Base-by-base conservation (phyloP, 345 rosid species). In the Ceriops tagal region DNA sequence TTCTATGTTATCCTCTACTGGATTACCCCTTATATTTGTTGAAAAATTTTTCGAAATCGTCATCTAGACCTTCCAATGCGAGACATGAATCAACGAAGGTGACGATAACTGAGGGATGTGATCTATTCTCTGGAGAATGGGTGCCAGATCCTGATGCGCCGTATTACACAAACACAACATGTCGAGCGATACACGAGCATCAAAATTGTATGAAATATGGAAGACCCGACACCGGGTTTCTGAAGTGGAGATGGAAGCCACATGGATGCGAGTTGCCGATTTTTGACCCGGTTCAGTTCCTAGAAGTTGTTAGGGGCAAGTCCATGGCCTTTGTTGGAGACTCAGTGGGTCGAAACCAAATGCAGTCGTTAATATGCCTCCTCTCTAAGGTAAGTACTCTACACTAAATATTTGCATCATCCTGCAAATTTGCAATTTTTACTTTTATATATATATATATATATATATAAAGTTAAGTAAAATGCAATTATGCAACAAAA, bases 121-220 rank as follows among this genome's bases (percentile, higher is more conserved):
- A 91, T 69, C 67, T 93, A 68, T 91, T 89, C 79, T 74, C 83
- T 0, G 98, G 98, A 28, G 88, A 93, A 58, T 93, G 98, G 98
- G 87, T 89, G 5, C 86, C 83, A 21, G 84, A 93, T 67, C 84
- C 72, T 0, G 81, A 82, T 4, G 95, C 89, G 1, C 98, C 98
- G 0, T 93, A 93, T 69, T 93, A 93, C 85, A 89, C 87, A 2
- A 91, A 93, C 82, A 75, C 75, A 69, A 89, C 95, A 20, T 93
- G 98, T 46, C 89, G 97, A 95, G 97, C 97, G 0, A 93, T 93
- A 58, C 97, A 93, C n/a, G 95, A 91, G 75, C 91, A 93, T 66
- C 98, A 93, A 71, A 91, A 93, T 75, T 93, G 98, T 84, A 84
- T 89, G 85, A 93, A 83, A 75, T 89, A 89, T 64, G 98, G 96